Evolutionary conservation across 176 grass and related monocot species (phyloP).

Genomic region (Ensete glaucum): DNA sequence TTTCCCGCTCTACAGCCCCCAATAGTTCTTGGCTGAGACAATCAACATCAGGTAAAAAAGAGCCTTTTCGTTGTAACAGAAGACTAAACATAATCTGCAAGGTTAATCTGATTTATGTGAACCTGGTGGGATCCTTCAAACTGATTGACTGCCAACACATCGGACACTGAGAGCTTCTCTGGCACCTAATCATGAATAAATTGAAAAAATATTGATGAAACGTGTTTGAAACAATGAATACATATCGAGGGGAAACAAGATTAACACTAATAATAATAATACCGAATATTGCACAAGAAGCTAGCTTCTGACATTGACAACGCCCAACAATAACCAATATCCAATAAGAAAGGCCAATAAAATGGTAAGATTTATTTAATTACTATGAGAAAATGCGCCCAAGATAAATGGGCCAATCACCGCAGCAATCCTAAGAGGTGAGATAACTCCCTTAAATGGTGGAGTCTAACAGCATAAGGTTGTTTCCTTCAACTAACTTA

Average conservation of each 20-base stretch:
- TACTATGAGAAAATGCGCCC: neutral
- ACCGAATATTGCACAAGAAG: neutral
- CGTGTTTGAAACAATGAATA: neutral
- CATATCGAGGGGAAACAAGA: neutral
- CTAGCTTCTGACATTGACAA: neutral
- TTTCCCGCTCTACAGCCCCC: constrained; percentile 59
- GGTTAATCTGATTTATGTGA: constrained; percentile 10
- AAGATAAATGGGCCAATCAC: neutral
- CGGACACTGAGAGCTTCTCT: constrained; percentile 93
- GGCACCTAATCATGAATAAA: constrained; percentile 44
- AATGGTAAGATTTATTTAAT: neutral
- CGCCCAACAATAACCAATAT: too few species aligned
- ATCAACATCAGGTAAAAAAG: neutral
- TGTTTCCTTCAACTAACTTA: neutral
- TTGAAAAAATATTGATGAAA: neutral
- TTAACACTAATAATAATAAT: constrained; percentile 11
- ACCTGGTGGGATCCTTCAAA: constrained; percentile 87
- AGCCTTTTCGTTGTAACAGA: constrained; percentile 2
- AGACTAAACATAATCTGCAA: constrained; percentile 6
- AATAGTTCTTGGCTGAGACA: constrained; percentile 71
- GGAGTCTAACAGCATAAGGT: too few species aligned
- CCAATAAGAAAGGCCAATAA: neutral
- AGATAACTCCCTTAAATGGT: neutral
- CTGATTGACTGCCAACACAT: constrained; percentile 87
- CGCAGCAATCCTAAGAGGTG: neutral